phyloP scores from a whole-genome alignment of 148 eudicot genomes.

The Cornus kousa region DNA sequence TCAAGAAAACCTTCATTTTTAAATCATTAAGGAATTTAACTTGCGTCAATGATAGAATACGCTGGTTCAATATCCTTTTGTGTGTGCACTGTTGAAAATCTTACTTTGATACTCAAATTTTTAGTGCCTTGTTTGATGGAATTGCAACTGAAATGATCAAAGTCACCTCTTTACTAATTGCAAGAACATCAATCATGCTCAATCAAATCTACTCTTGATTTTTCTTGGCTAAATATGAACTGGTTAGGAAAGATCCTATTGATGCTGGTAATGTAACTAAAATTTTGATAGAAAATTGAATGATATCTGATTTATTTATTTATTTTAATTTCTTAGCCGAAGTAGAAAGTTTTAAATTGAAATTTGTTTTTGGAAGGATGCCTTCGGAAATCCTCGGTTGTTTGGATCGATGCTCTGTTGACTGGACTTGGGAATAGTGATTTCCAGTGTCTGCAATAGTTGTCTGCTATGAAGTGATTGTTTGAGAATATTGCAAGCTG shows the following conservation, averaged over 20 bases:
- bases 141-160: not conserved
- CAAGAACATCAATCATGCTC: not conserved
- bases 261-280: too few relatives aligned
- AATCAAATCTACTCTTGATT: not conserved
- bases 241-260: not conserved
- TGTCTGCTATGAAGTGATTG: too few relatives aligned
- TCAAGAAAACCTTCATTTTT: not conserved
- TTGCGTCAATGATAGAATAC: not conserved
- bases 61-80: not conserved
- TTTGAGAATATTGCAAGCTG: too few relatives aligned
- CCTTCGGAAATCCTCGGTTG: too few relatives aligned
- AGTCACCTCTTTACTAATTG: not conserved
- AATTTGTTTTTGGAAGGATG: too few relatives aligned
- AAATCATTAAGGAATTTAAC: not conserved
- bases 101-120: not conserved
- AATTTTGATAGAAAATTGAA: too few relatives aligned
- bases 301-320: too few relatives aligned
- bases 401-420: too few relatives aligned
- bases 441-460: too few relatives aligned
- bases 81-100: not conserved
- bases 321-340: too few relatives aligned
- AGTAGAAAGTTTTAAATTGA: too few relatives aligned
- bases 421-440: too few relatives aligned
- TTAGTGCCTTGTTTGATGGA: not conserved
- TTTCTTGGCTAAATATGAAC: not conserved